Base-by-base conservation (phyloP, 345 rosid species). In the Eutrema yunnanense region DNA sequence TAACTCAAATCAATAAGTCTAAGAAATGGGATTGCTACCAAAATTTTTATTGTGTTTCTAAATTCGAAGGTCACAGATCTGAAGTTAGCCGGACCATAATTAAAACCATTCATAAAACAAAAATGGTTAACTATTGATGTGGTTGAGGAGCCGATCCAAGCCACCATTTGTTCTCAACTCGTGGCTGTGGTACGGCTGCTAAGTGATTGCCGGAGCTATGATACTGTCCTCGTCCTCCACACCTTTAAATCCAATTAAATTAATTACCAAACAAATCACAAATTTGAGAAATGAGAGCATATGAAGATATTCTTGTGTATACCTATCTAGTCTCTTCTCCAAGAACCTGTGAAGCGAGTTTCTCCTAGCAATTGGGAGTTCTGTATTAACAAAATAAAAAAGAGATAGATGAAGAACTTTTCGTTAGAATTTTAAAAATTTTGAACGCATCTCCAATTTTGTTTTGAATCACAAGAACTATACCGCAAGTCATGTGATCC, bases 261-360 rank as follows among this genome's bases (percentile, higher is more conserved):
- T 10, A 16, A 9, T 11, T 48, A 30, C 42, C 13, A 49, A 50
- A 65, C 7, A 34, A 65, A 47, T 19, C 16, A 41, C 0, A 14
- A 49, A 49, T 3, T 22, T 12, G 29, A 51, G 49, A 52, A 66
- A 13, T 51, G 34, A 36, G 38, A n/a, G 54, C 30, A 64, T 66
- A 51, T 38, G 5, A 26, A 66, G 9, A 50, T 12, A 38, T n/a
- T 41, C 5, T 33, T 56, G 13, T 56, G 32, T 1, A 46, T 88
- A 91, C 97, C 96, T 86, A 70, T 92, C 92, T 76, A 81, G 83
- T 65, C 97, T 83, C 90, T 87, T 89, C 82, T 86, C 96, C 78
- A 89, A 47, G 84, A 92, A 89, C 65, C 97, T 82, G 62, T 87
- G 93, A 34, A 92, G 90, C 34, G 97, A 92, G 55, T 87, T 86